Conservation (phyloP, 345 rosid genomes). For the Syzygium oleosum region DNA sequence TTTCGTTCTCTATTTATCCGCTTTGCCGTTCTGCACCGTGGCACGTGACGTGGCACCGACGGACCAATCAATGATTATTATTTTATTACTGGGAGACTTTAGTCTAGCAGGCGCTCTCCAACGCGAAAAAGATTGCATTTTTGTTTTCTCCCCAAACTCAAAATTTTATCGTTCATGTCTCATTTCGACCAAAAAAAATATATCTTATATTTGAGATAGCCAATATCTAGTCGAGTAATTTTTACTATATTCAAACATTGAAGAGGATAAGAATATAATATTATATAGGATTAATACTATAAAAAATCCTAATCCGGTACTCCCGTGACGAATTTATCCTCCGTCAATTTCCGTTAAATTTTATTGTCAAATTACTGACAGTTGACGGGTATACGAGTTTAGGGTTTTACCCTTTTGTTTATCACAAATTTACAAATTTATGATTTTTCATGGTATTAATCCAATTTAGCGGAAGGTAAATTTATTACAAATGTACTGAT, state of each 20-base stretch:
- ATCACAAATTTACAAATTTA: too few relatives aligned
- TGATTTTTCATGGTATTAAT: too few relatives aligned
- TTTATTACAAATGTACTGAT: too few relatives aligned
- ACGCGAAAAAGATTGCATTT: not conserved
- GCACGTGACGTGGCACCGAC: not conserved
- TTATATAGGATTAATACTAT: not conserved
- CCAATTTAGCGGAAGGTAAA: too few relatives aligned
- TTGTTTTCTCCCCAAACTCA: not conserved
- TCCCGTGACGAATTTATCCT: too few relatives aligned
- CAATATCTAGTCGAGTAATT: not conserved
- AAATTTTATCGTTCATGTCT: not conserved
- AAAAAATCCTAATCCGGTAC: too few relatives aligned
- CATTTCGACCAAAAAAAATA: too few relatives aligned
- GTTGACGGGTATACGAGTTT: too few relatives aligned
- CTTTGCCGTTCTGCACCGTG: not conserved
- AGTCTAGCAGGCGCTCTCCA: not conserved
- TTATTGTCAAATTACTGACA: too few relatives aligned
- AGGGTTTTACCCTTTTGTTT: too few relatives aligned
- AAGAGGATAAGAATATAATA: not conserved
- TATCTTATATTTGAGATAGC: too few relatives aligned
- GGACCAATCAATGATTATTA: not conserved
- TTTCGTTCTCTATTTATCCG: not conserved
- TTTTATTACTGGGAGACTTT: not conserved
- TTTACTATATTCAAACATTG: not conserved
- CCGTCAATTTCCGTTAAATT: too few relatives aligned